Percentiles rank a stretch among this genome's conserved stretches.
Conservation (phyloP, 495 filamentous ascomycete genomes). For the Lepraria neglecta region DNA sequence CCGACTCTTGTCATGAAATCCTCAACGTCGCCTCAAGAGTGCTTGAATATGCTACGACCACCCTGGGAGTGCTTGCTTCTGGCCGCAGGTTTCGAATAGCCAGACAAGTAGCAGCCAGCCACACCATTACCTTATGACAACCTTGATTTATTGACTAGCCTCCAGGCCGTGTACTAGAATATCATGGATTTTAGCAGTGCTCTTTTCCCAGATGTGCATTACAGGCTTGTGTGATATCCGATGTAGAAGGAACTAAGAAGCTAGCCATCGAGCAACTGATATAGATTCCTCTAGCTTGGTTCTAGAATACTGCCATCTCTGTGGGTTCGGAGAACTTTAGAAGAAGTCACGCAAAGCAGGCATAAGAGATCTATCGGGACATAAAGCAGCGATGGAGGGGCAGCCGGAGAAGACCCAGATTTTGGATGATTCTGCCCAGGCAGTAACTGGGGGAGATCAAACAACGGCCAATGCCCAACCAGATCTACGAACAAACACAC, state of each 20-base stretch:
- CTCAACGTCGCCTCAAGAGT: neutral
- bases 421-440: neutral
- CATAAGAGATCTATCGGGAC: neutral
- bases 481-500: neutral
- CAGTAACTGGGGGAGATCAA: neutral
- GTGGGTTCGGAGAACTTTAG: no score
- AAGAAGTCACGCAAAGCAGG: neutral
- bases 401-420: neutral
- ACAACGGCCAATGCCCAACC: neutral
- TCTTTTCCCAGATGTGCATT: neutral
- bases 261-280: neutral
- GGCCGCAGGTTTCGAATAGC: neutral
- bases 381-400: neutral
- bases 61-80: neutral
- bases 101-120: neutral
- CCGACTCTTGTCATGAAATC: neutral
- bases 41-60: conserved; percentile 5
- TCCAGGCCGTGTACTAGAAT: neutral
- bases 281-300: no score
- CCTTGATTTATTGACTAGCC: neutral
- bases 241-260: neutral
- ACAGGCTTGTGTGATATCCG: no score
- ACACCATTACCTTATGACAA: neutral
- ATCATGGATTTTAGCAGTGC: neutral
- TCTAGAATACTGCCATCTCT: neutral